Conservation (phyloP, 306 rosid genomes). For the Fagus crenata region DNA sequence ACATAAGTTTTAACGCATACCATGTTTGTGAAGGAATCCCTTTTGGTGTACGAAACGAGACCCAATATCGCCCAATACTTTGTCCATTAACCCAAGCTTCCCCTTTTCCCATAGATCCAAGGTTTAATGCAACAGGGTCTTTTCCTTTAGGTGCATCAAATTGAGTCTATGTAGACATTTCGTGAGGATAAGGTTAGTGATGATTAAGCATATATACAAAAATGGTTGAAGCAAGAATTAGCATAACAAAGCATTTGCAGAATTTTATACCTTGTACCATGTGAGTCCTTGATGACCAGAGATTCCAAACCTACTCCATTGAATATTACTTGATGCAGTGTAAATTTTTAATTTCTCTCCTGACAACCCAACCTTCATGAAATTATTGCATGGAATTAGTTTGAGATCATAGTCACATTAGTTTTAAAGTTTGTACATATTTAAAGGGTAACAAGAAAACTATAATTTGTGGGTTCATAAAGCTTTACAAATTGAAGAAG, state of each 20-base stretch:
- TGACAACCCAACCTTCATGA: conserved; percentile 43
- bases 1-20: conserved; percentile 14
- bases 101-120: conserved; percentile 60
- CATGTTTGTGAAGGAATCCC: conserved; percentile 58
- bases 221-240: not conserved
- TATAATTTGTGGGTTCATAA: too few species aligned
- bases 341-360: conserved; percentile 45
- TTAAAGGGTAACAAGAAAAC: too few species aligned
- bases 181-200: not conserved
- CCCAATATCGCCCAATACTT: conserved; percentile 56
- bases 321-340: conserved; percentile 28
- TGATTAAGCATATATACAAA: not conserved
- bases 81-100: conserved; percentile 55
- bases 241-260: not conserved
- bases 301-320: conserved; percentile 39
- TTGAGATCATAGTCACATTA: not conserved
- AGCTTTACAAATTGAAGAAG: not conserved
- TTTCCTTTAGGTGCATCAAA: conserved; percentile 49
- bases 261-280: conserved; percentile 52
- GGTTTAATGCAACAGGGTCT: conserved; percentile 50
- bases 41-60: conserved; percentile 43
- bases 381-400: not conserved
- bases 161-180: conserved; percentile 27
- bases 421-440: not conserved
- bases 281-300: conserved; percentile 39